Base-by-base conservation (phyloP, 139 green algal species). In the Edaphochlamys debaryana region DNA sequence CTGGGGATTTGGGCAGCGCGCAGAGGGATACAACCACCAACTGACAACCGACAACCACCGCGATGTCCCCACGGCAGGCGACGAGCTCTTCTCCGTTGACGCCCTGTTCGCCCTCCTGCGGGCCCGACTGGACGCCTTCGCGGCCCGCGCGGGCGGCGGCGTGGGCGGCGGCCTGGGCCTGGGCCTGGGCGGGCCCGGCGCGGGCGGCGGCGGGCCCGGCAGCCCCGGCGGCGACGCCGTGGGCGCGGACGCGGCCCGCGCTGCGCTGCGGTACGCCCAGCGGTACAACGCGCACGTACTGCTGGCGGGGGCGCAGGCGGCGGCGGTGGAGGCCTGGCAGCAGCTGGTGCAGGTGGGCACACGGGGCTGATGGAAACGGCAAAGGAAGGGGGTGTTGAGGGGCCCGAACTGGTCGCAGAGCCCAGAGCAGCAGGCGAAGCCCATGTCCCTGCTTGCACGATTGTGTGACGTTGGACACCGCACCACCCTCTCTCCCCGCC, bases 271-370 rank as follows among this genome's bases (percentile, higher is more conserved):
- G 52, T 90, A 93, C 79, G 92, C 88, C 19, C 79, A 90, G 84
- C 75, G 84, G 19, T 86, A 87, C 86, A 96, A 96, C 62, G 88
- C 90, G 2, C 90, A 90, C 58, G 84, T 85, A 23, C 72, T 93
- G 67, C 41, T 91, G n/a, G 56, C 78, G 66, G 89, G 86, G 42
- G 91, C 85, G 6, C 91, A 92, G 87, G 69, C 64, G 1, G 87
- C 90, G 25, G 76, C 88, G 48, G 80, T 91, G 34, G 79, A 82
- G 27, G 92, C 85, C 13, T 96, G 94, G 92, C 75, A 89, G 58
- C 80, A 89, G n/a, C 67, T 90, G 27, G 66, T 90, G 8, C 80
- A 92, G 50, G 80, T 81, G 19, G 48, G 71, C 29, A n/a, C n/a
- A n/a, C n/a, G n/a, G n/a, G n/a, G n/a, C n/a, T n/a, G n/a, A n/a